Conservation (phyloP, 192 early-diverging fungal species). For the Coemansia sp. region DNA sequence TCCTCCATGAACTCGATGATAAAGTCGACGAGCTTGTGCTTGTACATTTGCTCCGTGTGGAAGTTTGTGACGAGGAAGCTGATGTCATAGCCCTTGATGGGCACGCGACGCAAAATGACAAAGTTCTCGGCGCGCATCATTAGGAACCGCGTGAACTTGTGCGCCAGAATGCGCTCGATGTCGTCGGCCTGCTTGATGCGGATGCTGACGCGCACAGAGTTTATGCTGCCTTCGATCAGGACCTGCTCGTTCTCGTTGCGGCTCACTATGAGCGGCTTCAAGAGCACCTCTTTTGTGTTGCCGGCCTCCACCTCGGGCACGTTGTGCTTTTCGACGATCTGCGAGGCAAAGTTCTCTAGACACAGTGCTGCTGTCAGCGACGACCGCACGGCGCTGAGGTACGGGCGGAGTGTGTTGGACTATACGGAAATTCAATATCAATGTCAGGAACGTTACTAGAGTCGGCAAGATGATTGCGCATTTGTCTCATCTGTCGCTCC, state of each 20-base stretch:
- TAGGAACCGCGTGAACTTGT: slow-evolving; percentile 97
- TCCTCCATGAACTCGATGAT: slow-evolving; percentile 99
- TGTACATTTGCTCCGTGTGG: slow-evolving; percentile 98
- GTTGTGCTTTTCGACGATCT: slow-evolving; percentile 96
- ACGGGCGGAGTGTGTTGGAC: slow-evolving; percentile 97
- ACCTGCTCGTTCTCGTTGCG: slow-evolving; percentile 92
- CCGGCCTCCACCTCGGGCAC: slow-evolving; percentile 94
- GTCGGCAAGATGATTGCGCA: background rate
- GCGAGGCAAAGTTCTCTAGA: slow-evolving; percentile 96
- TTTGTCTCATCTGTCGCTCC: background rate
- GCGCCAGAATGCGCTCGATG: slow-evolving; percentile 88
- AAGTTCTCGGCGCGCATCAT: slow-evolving; percentile 97
- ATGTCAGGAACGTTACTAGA: background rate
- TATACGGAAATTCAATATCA: slow-evolving; percentile 32
- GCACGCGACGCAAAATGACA: slow-evolving; percentile 86
- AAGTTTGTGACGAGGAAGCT: slow-evolving; percentile 95
- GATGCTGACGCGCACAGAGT: slow-evolving; percentile 91
- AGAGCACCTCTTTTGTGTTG: slow-evolving; percentile 75
- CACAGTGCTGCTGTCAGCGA: slow-evolving; percentile 94
- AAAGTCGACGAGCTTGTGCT: slow-evolving; percentile 99
- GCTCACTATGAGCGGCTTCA: slow-evolving; percentile 83
- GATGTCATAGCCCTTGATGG: slow-evolving; percentile 96
- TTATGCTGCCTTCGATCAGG: slow-evolving; percentile 89
- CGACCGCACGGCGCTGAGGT: slow-evolving; percentile 89
- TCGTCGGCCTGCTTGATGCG: slow-evolving; percentile 98